Evolutionary conservation across 1,284 basidiomycete genomes (phyloP), one percentile per base, ranked within the genome.

Genomic region (Leucoagaricus sp.): DNA sequence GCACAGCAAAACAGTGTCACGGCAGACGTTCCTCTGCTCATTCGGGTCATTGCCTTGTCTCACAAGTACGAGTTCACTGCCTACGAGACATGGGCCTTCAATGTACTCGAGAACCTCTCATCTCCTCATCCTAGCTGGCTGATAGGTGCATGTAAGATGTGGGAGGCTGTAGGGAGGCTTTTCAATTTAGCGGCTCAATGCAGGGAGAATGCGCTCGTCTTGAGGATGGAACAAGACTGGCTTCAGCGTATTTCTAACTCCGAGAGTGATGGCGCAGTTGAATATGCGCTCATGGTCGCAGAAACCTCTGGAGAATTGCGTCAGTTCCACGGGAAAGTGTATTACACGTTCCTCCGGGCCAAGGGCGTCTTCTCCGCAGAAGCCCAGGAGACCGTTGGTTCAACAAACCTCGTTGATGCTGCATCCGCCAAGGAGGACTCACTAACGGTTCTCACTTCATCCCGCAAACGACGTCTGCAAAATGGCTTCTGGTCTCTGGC

Each of bases 401-500:
- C 26, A n/a, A 21, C 15, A 2, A 15, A 50, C 38, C 7, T 19
- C 15, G 23, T 23, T 5, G 26, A n/a, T 12, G 5, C 28, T 17
- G 48, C 23, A 23, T 41, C 49, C 6, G 9, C 17, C 12, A 9
- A 41, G 2, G 49, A 51, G n/a, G n/a, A 42, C 4, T 42, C 49
- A 54, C 62, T 50, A n/a, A 4, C 1, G 3, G 10, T 2, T 3
- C 15, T 28, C 12, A 34, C 4, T n/a, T 10, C 5, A 4, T 12
- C 21, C 17, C 42, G 44, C 13, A 10, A 19, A 19, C 17, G 7
- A 15, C 25, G 46, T 3, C 17, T 44, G 41, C 29, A 38, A 12
- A 25, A 2, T 9, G 51, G 36, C 0, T 55, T 31, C 26, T 42
- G 47, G 53, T 55, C 46, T 6, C 49, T 48, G 19, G 28, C 49